Percentiles rank a stretch among this genome's conserved stretches.
Conservation (phyloP, 305 asterid genomes). For the Rubia tinctorum region DNA sequence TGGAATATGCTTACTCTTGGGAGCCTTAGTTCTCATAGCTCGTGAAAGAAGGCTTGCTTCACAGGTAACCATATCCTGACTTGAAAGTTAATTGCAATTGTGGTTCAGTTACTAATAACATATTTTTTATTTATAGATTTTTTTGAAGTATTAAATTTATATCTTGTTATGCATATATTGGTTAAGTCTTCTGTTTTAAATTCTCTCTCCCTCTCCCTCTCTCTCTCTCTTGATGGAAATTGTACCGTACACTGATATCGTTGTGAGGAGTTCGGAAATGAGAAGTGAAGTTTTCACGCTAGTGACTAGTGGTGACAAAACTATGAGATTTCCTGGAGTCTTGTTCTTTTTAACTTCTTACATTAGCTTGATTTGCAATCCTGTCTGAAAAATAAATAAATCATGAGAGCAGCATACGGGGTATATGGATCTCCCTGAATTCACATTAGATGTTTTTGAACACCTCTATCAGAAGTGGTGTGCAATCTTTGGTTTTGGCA, state of each 20-base stretch:
- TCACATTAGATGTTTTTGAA: neutral
- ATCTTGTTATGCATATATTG: neutral
- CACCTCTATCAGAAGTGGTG: neutral
- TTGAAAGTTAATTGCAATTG: neutral
- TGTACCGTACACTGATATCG: too few relatives aligned
- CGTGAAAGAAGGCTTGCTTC: conserved; percentile 76
- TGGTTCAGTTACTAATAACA: conserved; percentile 3
- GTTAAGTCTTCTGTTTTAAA: neutral
- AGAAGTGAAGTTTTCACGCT: too few relatives aligned
- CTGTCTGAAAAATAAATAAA: neutral
- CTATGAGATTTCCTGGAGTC: neutral
- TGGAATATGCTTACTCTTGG: conserved; percentile 87
- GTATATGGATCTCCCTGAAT: conserved; percentile 1
- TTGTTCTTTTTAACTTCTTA: neutral
- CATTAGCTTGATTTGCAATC: neutral
- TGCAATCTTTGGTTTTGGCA: neutral
- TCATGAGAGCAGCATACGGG: neutral
- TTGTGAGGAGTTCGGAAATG: too few relatives aligned
- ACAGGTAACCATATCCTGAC: conserved; percentile 52
- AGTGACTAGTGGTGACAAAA: too few relatives aligned
- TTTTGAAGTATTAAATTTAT: neutral
- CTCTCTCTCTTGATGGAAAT: too few relatives aligned
- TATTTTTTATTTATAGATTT: neutral
- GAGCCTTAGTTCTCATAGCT: conserved; percentile 74
- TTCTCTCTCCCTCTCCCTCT: too few relatives aligned